Base-by-base conservation (phyloP, 2,329 filamentous ascomycete species). In the Colletotrichum endophyticum region DNA sequence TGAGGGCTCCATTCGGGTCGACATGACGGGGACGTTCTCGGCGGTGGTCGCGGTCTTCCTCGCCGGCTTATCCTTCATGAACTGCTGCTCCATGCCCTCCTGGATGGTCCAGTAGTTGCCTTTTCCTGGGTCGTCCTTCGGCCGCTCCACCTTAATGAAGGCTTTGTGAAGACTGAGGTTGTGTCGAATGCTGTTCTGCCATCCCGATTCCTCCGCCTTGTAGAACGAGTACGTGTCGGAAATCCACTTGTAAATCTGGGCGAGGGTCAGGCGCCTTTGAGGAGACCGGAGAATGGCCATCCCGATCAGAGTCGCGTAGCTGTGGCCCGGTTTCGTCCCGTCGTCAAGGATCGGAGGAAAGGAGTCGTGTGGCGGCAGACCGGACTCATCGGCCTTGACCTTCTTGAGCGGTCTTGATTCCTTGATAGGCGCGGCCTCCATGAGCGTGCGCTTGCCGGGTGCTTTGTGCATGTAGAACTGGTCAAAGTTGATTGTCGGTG, bases 241-340 rank as follows among this genome's bases (percentile, higher is more conserved):
- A 81, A 99, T 99, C 96, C 97, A 99, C 83, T 98, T 98, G 90
- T 99, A 99, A 80, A 99, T 99, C 84, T 98, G 96, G 30, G 96
- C 93, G 22, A 99, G 90, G 1, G 97, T 99, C 78, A 99, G 89
- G 69, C 95, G 94, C 76, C 96, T 93, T 77, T 94, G 92, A 15
- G 95, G 94, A 6, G 97, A 95, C 78, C 96, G 93, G 27, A 99
- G 89, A 80, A 99, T 98, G 68, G 97, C 96, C 96, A 98, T 98
- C 83, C 95, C 97, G 79, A 99, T 99, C 80, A 99, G 90, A 80
- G 94, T 95, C 25, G 97, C 96, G 84, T 99, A 99, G 86, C 96
- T 99, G 85, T 96, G 95, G 7, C 93, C 91, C 8, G 97, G 97
- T 84, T 99, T 99, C 72, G 89, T 89, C 80, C 96, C 96, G 83